These are phyloP conservation scores for Leccinum colubrinum DNA, from an alignment of 1,284 basidiomycete species.

Conservation along the genomic window DNA sequence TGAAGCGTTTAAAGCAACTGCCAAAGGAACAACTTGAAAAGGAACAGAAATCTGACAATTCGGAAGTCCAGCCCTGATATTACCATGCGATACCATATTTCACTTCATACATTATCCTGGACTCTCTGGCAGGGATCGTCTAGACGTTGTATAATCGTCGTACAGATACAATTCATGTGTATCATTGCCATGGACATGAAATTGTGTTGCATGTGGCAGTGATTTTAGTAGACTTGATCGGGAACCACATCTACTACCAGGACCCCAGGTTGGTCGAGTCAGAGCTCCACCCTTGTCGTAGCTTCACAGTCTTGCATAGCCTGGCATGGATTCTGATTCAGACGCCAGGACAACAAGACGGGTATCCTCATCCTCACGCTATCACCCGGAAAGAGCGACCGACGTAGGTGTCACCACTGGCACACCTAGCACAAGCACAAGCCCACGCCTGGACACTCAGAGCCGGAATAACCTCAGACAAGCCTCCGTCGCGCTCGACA, in stretches of 20 bases:
- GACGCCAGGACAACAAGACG: constrained; percentile 11
- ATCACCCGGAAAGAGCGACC: constrained; percentile 10
- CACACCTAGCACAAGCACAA: constrained; percentile 6
- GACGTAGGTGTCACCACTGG: constrained; percentile 1
- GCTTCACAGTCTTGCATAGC: constrained; percentile 5
- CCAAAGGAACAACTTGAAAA: constrained; percentile 4
- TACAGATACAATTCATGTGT: constrained; percentile 7
- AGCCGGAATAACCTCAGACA: constrained; percentile 40
- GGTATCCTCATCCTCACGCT: constrained; percentile 10
- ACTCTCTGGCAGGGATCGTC: not conserved
- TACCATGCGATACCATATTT: not conserved
- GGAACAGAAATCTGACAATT: not conserved
- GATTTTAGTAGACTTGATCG: not conserved
- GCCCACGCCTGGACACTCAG: constrained; percentile 19
- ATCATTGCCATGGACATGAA: not conserved
- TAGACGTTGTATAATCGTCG: constrained; percentile 12
- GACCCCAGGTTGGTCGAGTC: constrained; percentile 1
- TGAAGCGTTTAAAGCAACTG: constrained; percentile 8
- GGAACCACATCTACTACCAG: not conserved
- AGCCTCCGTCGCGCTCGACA: constrained; percentile 48
- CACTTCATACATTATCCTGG: constrained; percentile 4
- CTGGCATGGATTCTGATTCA: constrained; percentile 23
- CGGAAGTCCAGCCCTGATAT: constrained; percentile 5
- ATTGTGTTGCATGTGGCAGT: not conserved
- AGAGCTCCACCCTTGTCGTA: not conserved